Percentiles rank a stretch among this genome's conserved stretches.
These are phyloP conservation scores for Didymella pinodella DNA, from an alignment of 2,329 filamentous ascomycete genomes.

Conservation along the genomic window DNA sequence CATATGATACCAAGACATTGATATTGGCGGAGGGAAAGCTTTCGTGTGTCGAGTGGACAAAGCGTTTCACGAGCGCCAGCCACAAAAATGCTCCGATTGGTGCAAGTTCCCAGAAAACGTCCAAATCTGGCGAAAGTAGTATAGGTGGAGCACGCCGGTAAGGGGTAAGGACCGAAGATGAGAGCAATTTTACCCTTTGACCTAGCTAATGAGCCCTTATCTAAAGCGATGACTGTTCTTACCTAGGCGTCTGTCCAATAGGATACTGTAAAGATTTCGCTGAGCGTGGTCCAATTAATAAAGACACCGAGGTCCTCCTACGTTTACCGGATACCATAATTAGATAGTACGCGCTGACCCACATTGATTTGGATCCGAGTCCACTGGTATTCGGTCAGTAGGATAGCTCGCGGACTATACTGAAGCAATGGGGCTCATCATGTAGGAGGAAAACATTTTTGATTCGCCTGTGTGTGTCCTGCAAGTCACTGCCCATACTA, in stretches of 20 bases:
- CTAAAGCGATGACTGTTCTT: too few relatives aligned
- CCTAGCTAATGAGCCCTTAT: too few relatives aligned
- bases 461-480: neutral
- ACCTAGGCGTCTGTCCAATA: too few relatives aligned
- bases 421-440: neutral
- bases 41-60: neutral
- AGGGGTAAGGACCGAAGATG: too few relatives aligned
- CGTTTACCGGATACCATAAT: too few relatives aligned
- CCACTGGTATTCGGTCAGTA: neutral
- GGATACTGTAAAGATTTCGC: too few relatives aligned
- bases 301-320: too few relatives aligned
- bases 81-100: slow-evolving; percentile 23
- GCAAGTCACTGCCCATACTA: neutral
- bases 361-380: neutral
- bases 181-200: too few relatives aligned
- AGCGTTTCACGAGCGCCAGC: slow-evolving; percentile 4
- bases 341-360: neutral
- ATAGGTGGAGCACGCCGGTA: too few relatives aligned
- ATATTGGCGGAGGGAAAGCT: slow-evolving; percentile 4
- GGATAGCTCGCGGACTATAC: neutral
- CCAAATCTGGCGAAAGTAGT: neutral
- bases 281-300: too few relatives aligned
- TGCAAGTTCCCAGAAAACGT: slow-evolving; percentile 11
- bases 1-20: slow-evolving; percentile 17
- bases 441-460: neutral